A percentile compares a stretch with the other conserved stretches of the same genome.
phyloP scores from a whole-genome alignment of 768 basidiomycete genomes.

The Fomitopsis pulvina region DNA sequence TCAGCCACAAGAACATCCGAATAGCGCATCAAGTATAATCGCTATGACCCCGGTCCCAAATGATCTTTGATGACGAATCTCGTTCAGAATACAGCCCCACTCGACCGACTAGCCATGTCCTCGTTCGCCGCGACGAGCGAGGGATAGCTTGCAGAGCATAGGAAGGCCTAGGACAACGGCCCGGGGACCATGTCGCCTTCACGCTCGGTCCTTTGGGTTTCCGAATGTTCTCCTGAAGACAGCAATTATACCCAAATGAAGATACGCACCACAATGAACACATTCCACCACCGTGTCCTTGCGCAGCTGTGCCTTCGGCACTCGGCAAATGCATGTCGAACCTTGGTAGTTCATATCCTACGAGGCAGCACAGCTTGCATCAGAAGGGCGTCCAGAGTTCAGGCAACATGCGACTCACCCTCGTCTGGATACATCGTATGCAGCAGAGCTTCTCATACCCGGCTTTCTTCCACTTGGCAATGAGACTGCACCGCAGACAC shows the following conservation, averaged over 20 bases:
- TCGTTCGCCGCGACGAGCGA: too few species aligned
- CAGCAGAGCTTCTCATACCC: slow-evolving; percentile 99
- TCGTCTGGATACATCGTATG: slow-evolving; percentile 91
- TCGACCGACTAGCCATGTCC: too few species aligned
- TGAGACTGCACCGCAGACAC: slow-evolving; percentile 48
- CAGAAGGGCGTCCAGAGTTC: neutral
- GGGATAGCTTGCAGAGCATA: too few species aligned
- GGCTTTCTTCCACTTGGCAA: slow-evolving; percentile 99
- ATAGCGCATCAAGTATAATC: too few species aligned
- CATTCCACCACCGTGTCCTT: slow-evolving; percentile 92
- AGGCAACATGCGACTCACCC: slow-evolving; percentile 35
- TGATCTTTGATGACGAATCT: too few species aligned
- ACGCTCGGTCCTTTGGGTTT: too few species aligned
- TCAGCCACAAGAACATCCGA: too few species aligned
- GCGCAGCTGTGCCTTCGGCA: slow-evolving; percentile 91
- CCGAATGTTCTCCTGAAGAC: slow-evolving; percentile 4
- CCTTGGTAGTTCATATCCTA: slow-evolving; percentile 99
- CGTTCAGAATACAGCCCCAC: too few species aligned
- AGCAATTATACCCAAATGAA: too few species aligned
- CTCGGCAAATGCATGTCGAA: slow-evolving; percentile 95
- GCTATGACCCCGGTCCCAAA: too few species aligned
- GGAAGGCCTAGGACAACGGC: too few species aligned
- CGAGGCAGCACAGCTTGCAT: neutral
- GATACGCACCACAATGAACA: slow-evolving; percentile 84
- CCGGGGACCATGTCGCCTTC: too few species aligned